Conservation (phyloP, 1,139 yeast species). For the Pneumocystis murina region DNA sequence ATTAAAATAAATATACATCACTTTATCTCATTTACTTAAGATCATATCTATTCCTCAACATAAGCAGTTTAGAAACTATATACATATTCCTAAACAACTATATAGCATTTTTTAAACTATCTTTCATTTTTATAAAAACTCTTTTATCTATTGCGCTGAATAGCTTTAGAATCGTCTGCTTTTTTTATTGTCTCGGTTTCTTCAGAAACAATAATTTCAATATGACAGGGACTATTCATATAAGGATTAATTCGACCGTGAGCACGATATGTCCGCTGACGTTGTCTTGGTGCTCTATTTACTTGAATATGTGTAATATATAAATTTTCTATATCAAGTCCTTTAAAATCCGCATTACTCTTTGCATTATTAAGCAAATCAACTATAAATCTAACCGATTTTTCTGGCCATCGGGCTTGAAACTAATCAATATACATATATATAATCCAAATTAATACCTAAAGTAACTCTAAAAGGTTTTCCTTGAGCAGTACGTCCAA, state of each 20-base stretch:
- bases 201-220: constrained; percentile 93
- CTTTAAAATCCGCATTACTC: constrained; percentile 94
- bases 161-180: constrained; percentile 45
- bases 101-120: neutral
- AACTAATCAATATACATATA: neutral
- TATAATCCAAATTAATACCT: constrained; percentile 32
- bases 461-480: constrained; percentile 99
- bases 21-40: neutral
- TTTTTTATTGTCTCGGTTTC: constrained; percentile 86
- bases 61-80: neutral
- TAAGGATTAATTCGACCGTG: constrained; percentile 99
- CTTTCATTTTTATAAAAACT: constrained; percentile 20
- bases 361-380: constrained; percentile 95
- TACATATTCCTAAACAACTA: neutral
- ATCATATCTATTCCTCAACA: neutral
- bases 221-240: constrained; percentile 98
- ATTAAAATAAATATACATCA: neutral
- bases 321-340: constrained; percentile 88
- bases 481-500: constrained; percentile 99
- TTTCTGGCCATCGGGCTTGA: constrained; percentile 85
- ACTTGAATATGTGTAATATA: constrained; percentile 97
- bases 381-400: constrained; percentile 90
- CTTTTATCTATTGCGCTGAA: constrained; percentile 8
- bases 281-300: constrained; percentile 99
- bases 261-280: constrained; percentile 99